Evolutionary conservation across 805 yeast genomes (phyloP).

Genomic region (Candida pseudofarinosa): DNA sequence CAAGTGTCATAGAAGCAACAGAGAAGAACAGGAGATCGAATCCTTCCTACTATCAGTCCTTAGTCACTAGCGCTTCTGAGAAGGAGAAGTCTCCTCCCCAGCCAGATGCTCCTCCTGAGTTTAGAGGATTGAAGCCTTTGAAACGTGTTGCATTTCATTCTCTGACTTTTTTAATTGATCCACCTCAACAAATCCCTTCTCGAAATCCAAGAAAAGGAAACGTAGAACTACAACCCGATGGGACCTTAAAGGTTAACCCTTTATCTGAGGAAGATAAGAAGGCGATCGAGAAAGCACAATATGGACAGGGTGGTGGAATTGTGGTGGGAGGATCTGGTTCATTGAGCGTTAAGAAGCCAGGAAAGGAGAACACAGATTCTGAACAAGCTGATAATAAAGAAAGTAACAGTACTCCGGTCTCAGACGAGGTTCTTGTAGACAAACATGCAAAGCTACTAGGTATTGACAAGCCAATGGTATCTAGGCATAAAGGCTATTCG

Average conservation of each 20-base stretch:
- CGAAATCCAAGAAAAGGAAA: constrained; percentile 78
- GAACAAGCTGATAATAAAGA: constrained; percentile 6
- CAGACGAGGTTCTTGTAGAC: constrained; percentile 19
- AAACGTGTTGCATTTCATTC: constrained; percentile 42
- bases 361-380: constrained; percentile 5
- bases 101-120: constrained; percentile 18
- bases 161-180: constrained; percentile 39
- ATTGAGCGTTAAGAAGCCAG: constrained; percentile 37
- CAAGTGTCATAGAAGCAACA: constrained; percentile 10
- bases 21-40: constrained; percentile 11
- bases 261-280: constrained; percentile 49
- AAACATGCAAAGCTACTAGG: constrained; percentile 20
- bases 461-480: constrained; percentile 32
- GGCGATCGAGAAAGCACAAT: constrained; percentile 36
- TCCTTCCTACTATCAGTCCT: neutral
- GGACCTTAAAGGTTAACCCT: constrained; percentile 50
- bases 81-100: constrained; percentile 1
- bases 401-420: constrained; percentile 9
- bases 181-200: constrained; percentile 90
- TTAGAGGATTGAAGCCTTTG: constrained; percentile 30
- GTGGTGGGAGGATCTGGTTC: constrained; percentile 80
- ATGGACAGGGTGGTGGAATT: constrained; percentile 56
- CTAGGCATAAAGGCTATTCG: constrained; percentile 18
- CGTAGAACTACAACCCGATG: constrained; percentile 53
- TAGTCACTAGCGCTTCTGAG: neutral